phyloP scores from a whole-genome alignment of 2,329 filamentous ascomycete species.

The Ophiostoma piceae region DNA sequence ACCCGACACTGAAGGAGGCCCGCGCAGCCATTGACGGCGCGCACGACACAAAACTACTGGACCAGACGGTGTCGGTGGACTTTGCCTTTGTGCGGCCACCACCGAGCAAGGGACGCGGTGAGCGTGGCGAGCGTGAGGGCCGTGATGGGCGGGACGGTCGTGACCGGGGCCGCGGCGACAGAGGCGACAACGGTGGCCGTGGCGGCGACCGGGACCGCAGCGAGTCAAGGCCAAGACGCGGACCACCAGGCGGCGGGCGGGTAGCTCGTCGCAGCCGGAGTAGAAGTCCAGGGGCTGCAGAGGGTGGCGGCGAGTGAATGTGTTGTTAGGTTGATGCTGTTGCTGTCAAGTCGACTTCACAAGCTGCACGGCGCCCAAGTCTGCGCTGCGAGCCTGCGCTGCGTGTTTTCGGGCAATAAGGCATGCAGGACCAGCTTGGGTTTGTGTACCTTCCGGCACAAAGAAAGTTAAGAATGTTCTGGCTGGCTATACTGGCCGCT shows the following conservation, averaged over 20 bases:
- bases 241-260: conserved; percentile 33
- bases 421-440: neutral
- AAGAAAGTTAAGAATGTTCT: no score
- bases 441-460: neutral
- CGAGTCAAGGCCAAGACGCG: conserved; percentile 22
- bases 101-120: conserved; percentile 49
- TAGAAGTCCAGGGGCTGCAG: conserved; percentile 42
- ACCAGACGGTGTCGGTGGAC: conserved; percentile 75
- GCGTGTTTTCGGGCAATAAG: no score
- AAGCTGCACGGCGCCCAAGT: neutral
- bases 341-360: neutral
- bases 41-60: conserved; percentile 70
- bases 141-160: conserved; percentile 35
- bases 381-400: neutral
- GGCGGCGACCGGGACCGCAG: conserved; percentile 14
- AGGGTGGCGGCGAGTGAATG: conserved; percentile 25
- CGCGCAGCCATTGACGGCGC: conserved; percentile 75
- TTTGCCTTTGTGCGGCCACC: conserved; percentile 81
- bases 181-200: conserved; percentile 10
- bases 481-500: neutral
- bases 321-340: neutral
- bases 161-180: conserved; percentile 16
- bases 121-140: conserved; percentile 38
- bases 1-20: conserved; percentile 71
- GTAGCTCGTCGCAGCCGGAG: conserved; percentile 40